Evolutionary conservation across 768 basidiomycete genomes (phyloP).

Genomic region (Boletus eberwhitei): DNA sequence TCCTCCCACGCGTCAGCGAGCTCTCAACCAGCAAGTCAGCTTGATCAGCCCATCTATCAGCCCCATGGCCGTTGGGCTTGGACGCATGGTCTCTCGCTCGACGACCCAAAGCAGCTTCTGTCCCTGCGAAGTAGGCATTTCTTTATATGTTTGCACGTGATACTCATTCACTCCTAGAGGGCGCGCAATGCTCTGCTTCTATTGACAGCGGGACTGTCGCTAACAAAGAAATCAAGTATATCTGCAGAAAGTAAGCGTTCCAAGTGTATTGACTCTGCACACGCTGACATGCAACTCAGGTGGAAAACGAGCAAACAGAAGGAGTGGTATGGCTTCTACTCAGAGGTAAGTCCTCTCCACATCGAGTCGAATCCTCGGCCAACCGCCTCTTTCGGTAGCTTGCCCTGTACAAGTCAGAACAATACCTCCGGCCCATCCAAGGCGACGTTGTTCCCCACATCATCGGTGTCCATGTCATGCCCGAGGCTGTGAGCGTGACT

Average conservation of each 20-base stretch:
- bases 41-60: conserved; percentile 25
- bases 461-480: conserved; percentile 45
- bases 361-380: conserved; percentile 8
- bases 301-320: conserved; percentile 32
- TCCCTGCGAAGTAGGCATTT: conserved; percentile 23
- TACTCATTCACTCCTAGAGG: conserved; percentile 26
- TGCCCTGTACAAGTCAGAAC: conserved; percentile 45
- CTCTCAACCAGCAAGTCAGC: conserved; percentile 1
- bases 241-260: conserved; percentile 35
- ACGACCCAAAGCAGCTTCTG: conserved; percentile 27
- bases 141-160: neutral
- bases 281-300: conserved; percentile 19
- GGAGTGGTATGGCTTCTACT: conserved; percentile 39
- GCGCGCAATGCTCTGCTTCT: conserved; percentile 36
- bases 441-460: conserved; percentile 51
- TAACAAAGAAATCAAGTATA: conserved; percentile 29
- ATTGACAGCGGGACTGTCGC: conserved; percentile 34
- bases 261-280: neutral
- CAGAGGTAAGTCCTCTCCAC: conserved; percentile 32
- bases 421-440: conserved; percentile 48
- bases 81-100: conserved; percentile 26
- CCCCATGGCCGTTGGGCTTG: conserved; percentile 35
- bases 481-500: conserved; percentile 38
- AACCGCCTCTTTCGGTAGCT: conserved; percentile 37
- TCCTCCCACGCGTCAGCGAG: neutral